Evolutionary conservation across 176 grass and related monocot genomes (phyloP).

Genomic region (Echinochloa phyllopogon): DNA sequence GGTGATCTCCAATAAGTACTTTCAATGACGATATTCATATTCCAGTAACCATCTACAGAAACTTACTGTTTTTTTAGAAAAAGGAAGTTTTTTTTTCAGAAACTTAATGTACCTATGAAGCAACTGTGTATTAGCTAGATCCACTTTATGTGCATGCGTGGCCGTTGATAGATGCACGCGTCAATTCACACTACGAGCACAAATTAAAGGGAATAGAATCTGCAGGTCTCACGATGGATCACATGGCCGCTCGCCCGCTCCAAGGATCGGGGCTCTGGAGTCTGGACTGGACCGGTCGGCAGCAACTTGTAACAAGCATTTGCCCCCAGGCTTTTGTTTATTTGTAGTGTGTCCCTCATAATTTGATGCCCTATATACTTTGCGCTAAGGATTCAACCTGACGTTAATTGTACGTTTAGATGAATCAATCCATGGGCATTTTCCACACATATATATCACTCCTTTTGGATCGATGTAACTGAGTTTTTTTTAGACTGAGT

Average conservation of each 20-base stretch:
- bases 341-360: neutral
- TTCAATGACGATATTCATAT: too few species aligned
- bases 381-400: neutral
- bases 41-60: too few species aligned
- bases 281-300: neutral
- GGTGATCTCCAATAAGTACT: too few species aligned
- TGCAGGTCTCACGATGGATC: neutral
- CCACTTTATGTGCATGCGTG: neutral
- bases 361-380: neutral
- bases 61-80: too few species aligned
- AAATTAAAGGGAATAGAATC: constrained; percentile 18
- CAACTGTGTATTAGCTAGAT: neutral
- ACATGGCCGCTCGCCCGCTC: constrained; percentile 25
- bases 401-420: neutral
- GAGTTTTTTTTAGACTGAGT: neutral
- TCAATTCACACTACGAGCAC: neutral
- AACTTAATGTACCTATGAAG: neutral
- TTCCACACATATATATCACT: neutral
- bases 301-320: constrained; percentile 22
- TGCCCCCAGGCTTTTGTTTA: constrained; percentile 18
- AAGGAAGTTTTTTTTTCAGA: too few species aligned
- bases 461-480: too few species aligned
- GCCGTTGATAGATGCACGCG: neutral
- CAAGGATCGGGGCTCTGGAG: constrained; percentile 21
- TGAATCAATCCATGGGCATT: neutral